Evolutionary conservation across 768 basidiomycete species (phyloP), one percentile per base, ranked within the genome.

Genomic region (Naganishia randhawae): DNA sequence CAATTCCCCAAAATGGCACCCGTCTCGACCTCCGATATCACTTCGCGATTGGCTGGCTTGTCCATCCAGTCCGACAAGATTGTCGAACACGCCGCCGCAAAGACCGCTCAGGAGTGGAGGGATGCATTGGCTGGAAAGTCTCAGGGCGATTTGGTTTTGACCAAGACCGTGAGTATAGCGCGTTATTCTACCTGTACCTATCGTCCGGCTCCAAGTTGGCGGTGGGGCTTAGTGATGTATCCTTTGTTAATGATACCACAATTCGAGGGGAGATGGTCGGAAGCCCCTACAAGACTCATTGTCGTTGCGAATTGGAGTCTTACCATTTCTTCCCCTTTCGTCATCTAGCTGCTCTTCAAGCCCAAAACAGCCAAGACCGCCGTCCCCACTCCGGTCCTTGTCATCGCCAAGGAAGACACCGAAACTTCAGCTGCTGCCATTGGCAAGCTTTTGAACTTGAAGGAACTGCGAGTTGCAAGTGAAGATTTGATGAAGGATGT

Each of bases 361-460:
- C 93, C 93, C 35, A 94, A 94, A 81, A 92, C 92, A 2, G 89
- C 92, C n/a, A 96, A 96, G 80, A 85, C 86, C 0, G 90, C 89
- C 8, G 86, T 85, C 33, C 87, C 91, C 1, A 84, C 91, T 63
- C 93, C 92, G 9, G 87, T 97, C 67, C 84, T 97, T 71, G 88
- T 94, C 68, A 85, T 97, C 78, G 90, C 91, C 11, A 84, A 86
- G 74, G 92, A 95, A 75, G 83, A 85, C 31, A 90, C 90, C n/a
- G 89, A 93, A 75, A 89, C 89, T 9, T 87, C 85, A 78, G 89
- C 91, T 2, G 84, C 83, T 3, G 85, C 87, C 14, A 84, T 96
- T 71, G 89, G 85, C 37, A 92, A 90, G 81, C 85, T 77, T 76
- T 74, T 81, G 67, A 73, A 75, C 53, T 70, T 94, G 80, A 96